Evolutionary conservation across 768 basidiomycete genomes (phyloP).

Genomic region (Tricholoma matsutake): DNA sequence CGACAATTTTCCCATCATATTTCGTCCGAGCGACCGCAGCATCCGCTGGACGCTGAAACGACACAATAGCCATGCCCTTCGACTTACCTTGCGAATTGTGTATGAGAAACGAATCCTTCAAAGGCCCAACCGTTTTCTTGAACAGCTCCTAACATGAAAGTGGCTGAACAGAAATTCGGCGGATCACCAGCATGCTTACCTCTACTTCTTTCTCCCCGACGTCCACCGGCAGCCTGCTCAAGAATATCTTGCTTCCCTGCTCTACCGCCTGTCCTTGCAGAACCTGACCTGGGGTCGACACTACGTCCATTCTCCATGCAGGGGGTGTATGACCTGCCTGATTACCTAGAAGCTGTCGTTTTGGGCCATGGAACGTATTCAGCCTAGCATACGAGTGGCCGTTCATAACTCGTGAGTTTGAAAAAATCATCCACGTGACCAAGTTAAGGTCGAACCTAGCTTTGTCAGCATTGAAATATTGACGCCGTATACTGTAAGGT

Average conservation of each 20-base stretch:
- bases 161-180: background rate
- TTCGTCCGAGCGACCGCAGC: constrained; percentile 61
- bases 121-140: constrained; percentile 70
- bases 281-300: constrained; percentile 11
- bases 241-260: constrained; percentile 63
- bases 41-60: constrained; percentile 61
- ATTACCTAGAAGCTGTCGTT: constrained; percentile 57
- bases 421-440: no score
- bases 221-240: constrained; percentile 65
- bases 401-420: constrained; percentile 15
- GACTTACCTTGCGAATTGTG: constrained; percentile 72
- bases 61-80: constrained; percentile 78
- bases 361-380: constrained; percentile 49
- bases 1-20: constrained; percentile 76
- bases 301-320: constrained; percentile 50
- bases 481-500: no score
- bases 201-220: constrained; percentile 68
- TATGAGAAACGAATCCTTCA: constrained; percentile 67
- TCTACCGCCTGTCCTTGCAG: constrained; percentile 29
- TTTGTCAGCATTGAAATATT: no score
- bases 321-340: constrained; percentile 53
- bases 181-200: constrained; percentile 37
- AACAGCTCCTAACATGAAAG: constrained; percentile 57
- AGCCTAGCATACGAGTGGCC: constrained; percentile 31
- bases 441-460: no score